Evolutionary conservation across 257 asterid species (phyloP), one percentile per base, ranked within the genome.

Genomic region (Nicotiana benthamiana): DNA sequence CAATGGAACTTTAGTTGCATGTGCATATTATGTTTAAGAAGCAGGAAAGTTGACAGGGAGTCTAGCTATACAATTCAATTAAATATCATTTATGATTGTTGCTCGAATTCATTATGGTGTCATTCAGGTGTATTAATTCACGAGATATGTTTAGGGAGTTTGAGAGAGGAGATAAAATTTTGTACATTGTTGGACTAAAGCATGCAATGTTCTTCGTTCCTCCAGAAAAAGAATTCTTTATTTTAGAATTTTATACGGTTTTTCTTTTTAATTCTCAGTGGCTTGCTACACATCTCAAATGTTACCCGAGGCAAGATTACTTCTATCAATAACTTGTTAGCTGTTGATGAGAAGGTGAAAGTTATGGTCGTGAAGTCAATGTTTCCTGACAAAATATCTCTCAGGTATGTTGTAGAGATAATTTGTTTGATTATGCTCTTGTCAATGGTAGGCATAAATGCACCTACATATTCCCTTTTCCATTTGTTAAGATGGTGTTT

Each of bases 211-310:
- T 6, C 59, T 4, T 48, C 16, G 60, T 46, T 74, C 16, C 15
- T 24, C 78, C 60, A 46, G 78, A 48, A 74, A 46, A 48, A 43
- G 36, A 48, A 22, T 6, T 24, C 20, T 15, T 15, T 60, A 26
- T n/a, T 15, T 26, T 61, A 48, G 13, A 48, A 24, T 72, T 46
- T 46, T 43, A 46, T 70, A 46, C 4, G 2, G 1, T 24, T 46
- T 72, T 24, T 26, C 78, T 74, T 74, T 74, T 74, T 15, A 24
- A 74, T 86, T 84, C 72, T 70, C 87, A 96, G 99, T 87, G 99
- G 99, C 70, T 82, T 96, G 88, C 88, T 96, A 84, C 99, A 96
- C 86, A 90, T 96, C 84, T 91, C 97, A 22, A 96, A 91, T 80
- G 89, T 94, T 82, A 82, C 90, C 57, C 88, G 68, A 18, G 94